Conservation (phyloP, 2,329 filamentous ascomycete genomes). For the Fusarium humuli region DNA sequence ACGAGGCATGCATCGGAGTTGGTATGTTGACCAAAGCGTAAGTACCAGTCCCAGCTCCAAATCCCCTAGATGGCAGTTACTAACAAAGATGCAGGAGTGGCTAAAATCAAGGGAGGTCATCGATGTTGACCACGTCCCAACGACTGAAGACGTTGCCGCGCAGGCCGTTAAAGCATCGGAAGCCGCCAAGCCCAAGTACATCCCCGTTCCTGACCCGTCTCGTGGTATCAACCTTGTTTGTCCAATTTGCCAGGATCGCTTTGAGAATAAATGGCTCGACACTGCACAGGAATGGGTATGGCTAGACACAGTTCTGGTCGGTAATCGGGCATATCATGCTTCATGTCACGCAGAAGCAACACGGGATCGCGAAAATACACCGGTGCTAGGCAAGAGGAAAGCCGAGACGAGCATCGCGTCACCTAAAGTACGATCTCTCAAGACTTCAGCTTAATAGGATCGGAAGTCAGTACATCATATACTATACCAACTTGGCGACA, state of each 20-base stretch:
- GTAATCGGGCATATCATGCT: conserved; percentile 85
- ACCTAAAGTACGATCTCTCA: conserved; percentile 53
- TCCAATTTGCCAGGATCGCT: conserved; percentile 95
- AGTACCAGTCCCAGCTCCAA: conserved; percentile 46
- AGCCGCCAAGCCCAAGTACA: conserved; percentile 71
- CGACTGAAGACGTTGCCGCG: conserved; percentile 49
- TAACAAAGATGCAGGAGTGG: conserved; percentile 76
- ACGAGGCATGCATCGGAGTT: conserved; percentile 89
- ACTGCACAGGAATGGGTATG: conserved; percentile 97
- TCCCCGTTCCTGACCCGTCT: conserved; percentile 84
- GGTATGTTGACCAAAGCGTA: conserved; percentile 92
- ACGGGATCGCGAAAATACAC: conserved; percentile 67
- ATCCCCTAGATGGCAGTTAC: conserved; percentile 7
- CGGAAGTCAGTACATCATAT: not conserved
- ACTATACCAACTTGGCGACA: conserved; percentile 18
- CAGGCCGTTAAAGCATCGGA: conserved; percentile 54
- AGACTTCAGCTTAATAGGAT: conserved; percentile 48
- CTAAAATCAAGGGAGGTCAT: conserved; percentile 84
- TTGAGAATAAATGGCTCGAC: conserved; percentile 91
- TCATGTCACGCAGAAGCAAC: conserved; percentile 88
- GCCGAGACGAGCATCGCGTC: conserved; percentile 68
- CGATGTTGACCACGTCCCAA: conserved; percentile 67
- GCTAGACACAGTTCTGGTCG: conserved; percentile 86
- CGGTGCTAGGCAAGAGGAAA: conserved; percentile 78
- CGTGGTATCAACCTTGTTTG: conserved; percentile 81